Evolutionary conservation across 2,329 filamentous ascomycete genomes (phyloP), one percentile per base, ranked within the genome.

Genomic region (Lomentospora prolificans): DNA sequence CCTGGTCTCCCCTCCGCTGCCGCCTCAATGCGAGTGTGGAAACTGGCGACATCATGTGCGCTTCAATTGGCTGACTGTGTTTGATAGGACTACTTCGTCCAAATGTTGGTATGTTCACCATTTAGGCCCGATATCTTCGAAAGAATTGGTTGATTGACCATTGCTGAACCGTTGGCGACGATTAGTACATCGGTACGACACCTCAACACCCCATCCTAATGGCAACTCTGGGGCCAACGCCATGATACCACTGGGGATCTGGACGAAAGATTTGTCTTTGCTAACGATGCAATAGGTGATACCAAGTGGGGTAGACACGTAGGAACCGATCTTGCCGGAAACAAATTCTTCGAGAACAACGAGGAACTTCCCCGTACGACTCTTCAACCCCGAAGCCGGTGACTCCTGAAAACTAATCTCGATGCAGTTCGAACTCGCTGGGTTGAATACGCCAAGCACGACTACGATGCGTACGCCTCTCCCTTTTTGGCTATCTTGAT

Each of bases 321-420:
- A 62, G 94, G 86, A 65, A 81, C 76, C 66, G 94, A 99, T 77
- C 83, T 85, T 71, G 95, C 85, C 69, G 95, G 94, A 72, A 99
- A 99, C 84, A 97, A 96, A 77, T 99, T 81, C 80, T 99, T 83
- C 71, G 94, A 99, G 80, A 96, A 99, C 78, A 73, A 83, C 67
- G 90, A 97, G 69, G 94, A 99, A 72, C 80, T 99, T 58, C 94
- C 94, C 57, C 78, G 89, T 95, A 78, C 69, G 86, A 62, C 30
- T 27, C 3, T 14, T 4, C 41, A 7, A 1, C 12, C 22, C 44
- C 22, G 44, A 48, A 12, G 4, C 3, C n/a, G 2, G 12, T 14
- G 7, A 8, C 22, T 33, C 44, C 27, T 39, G 12, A 12, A 12
- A 28, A 6, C n/a, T 22, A 14, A 46, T 19, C n/a, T 17, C 12